Percentiles rank a stretch among this genome's conserved stretches.
These are phyloP conservation scores for Russula virescens DNA, from an alignment of 768 basidiomycete species.

Conservation along the genomic window DNA sequence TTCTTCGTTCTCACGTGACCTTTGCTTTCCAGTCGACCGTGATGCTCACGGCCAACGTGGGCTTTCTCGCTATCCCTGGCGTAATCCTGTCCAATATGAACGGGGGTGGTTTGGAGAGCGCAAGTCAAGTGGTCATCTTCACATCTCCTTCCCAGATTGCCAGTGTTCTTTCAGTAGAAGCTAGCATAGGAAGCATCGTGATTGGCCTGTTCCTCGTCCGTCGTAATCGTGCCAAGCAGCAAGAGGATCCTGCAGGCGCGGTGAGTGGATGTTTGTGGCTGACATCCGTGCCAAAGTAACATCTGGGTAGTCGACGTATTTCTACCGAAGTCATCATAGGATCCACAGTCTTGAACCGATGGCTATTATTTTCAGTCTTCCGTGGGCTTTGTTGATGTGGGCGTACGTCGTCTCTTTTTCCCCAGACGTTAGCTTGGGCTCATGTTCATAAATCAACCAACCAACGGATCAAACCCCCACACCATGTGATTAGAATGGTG, in stretches of 20 bases:
- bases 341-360: slow-evolving; percentile 13
- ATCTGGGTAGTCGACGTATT: neutral
- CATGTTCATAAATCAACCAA: neutral
- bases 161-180: slow-evolving; percentile 15
- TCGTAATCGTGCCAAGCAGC: slow-evolving; percentile 9
- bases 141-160: slow-evolving; percentile 7
- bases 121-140: neutral
- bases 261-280: neutral
- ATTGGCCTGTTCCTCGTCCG: slow-evolving; percentile 15
- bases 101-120: neutral
- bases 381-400: slow-evolving; percentile 17
- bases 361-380: slow-evolving; percentile 17
- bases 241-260: slow-evolving; percentile 5
- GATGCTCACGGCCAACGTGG: slow-evolving; percentile 32
- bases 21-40: slow-evolving; percentile 28
- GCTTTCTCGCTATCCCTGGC: slow-evolving; percentile 34
- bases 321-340: neutral
- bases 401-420: slow-evolving; percentile 1
- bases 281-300: neutral
- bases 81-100: slow-evolving; percentile 15
- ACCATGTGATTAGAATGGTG: neutral
- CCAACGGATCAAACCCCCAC: too few relatives aligned
- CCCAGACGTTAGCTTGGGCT: neutral
- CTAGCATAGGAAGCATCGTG: slow-evolving; percentile 19
- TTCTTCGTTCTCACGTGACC: neutral